Base-by-base conservation (phyloP, 2,329 filamentous ascomycete genomes). In the Akanthomyces uredinophilus region DNA sequence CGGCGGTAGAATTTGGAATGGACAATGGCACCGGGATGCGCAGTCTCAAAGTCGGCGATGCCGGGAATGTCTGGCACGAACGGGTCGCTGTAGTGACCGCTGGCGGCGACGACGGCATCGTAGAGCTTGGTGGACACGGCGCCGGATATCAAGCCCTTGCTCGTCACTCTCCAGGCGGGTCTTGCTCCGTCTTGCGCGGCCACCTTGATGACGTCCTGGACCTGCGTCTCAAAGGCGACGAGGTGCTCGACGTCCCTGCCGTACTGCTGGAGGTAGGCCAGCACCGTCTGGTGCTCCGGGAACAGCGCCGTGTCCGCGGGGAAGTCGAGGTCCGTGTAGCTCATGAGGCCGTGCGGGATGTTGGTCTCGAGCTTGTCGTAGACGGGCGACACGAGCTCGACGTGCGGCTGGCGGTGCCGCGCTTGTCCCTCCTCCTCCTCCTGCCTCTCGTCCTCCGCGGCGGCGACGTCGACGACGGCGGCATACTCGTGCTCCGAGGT, bases 301-400 rank as follows among this genome's bases (percentile, higher is more conserved):
- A 92, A 92, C 1, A 92, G 76, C 60, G 87, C 83, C 10, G 80
- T 77, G 10, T 83, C 79, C 7, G 77, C 66, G 0, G 83, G 79
- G 68, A 89, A 91, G 1, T 79, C 70, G 3, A 81, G 76, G 64
- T 91, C 87, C 0, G 84, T 84, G 69, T 85, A 92, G 13, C 81
- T 78, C 90, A 94, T 93, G 37, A 93, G 72, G 0, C 78, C 78
- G 62, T 88, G 82, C 0, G 90, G 89, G 41, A 93, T 90, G 71
- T 94, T 94, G 1, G 89, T 91, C 70, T 92, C 88, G 2, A 92
- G 77, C 14, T 78, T 75, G 57, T 89, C 84, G 70, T 92, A 92
- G 51, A 92, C 78, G 0, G 89, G 87, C 3, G 87, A 89, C n/a
- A 88, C 76, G 65, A 90, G 91, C 2, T 81, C 27, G 10, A 60